Evolutionary conservation across 805 yeast genomes (phyloP), one percentile per base, ranked within the genome.

Genomic region (Naumovozyma castellii): DNA sequence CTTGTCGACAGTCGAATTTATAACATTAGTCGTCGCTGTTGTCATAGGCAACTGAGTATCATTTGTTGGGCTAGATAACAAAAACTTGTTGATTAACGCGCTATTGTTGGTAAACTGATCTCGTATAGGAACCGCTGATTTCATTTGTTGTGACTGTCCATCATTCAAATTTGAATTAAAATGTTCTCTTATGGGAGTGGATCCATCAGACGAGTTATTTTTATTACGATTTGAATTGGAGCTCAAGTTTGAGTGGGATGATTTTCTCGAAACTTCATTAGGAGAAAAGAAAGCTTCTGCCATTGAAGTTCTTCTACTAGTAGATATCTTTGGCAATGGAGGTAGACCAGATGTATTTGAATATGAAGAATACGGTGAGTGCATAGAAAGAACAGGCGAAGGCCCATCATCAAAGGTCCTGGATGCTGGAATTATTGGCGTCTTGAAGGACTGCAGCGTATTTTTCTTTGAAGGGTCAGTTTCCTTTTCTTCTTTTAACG

Each of bases 361-460:
- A 20, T 45, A 39, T 6, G 47, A 38, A n/a, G 51, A 40, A 30
- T 50, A 47, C 5, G 52, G 53, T 4, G 59, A 50, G 15, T 53
- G 49, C 42, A 51, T 44, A 13, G 53, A 48, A 32, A 53, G 33
- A 1, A 51, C 50, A 2, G 63, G 59, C 1, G 61, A 56, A 13
- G 59, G 57, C 0, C 54, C 55, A 27, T 50, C 57, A 32, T 58
- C 63, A 37, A 54, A 56, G 8, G 47, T 36, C 16, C 55, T 36
- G 35, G 53, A 53, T 4, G 54, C 42, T 3, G 49, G 41, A 28
- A 56, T 22, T 0, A 51, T 43, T 2, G 64, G 64, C 2, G 62
- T 57, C 18, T 47, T 47, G 37, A 50, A 49, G 2, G 56, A 41
- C 18, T 45, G 50, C 35, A 43, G 46, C 32, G 47, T 50, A 3